phyloP scores from a whole-genome alignment of 306 rosid species.

The Casuarina equisetifolia region DNA sequence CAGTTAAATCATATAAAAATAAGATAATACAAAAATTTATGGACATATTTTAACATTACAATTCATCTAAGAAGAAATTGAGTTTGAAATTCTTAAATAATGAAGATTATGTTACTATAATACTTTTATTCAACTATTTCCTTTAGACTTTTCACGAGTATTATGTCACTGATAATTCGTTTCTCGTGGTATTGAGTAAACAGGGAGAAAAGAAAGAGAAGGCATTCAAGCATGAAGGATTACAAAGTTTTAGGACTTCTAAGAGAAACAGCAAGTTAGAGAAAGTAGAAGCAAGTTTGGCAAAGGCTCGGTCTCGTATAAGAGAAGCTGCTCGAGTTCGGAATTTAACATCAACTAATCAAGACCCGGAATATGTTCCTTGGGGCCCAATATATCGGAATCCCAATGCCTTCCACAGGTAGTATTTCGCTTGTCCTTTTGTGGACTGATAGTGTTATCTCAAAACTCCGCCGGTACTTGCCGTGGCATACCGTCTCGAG shows the following conservation, averaged over 20 bases:
- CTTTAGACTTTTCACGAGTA: not conserved
- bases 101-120: no score
- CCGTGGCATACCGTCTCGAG: no score
- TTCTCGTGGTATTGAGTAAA: conserved; percentile 4
- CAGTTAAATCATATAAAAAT: no score
- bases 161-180: not conserved
- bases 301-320: conserved; percentile 42
- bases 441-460: no score
- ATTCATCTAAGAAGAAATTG: no score
- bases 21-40: no score
- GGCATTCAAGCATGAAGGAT: conserved; percentile 22
- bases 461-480: no score
- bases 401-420: conserved; percentile 53
- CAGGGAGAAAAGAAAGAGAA: conserved; percentile 31
- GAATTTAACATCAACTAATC: conserved; percentile 30
- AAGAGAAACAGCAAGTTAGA: conserved; percentile 29
- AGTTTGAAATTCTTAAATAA: no score
- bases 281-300: conserved; percentile 41
- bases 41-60: no score
- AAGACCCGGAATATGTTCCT: conserved; percentile 55
- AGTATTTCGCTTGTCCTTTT: not conserved
- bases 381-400: conserved; percentile 50
- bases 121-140: conserved; percentile 13
- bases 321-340: conserved; percentile 44
- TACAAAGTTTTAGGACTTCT: not conserved